These are phyloP conservation scores for Maudiozyma pseudohumilis DNA, from an alignment of 805 yeast genomes.

Conservation along the genomic window DNA sequence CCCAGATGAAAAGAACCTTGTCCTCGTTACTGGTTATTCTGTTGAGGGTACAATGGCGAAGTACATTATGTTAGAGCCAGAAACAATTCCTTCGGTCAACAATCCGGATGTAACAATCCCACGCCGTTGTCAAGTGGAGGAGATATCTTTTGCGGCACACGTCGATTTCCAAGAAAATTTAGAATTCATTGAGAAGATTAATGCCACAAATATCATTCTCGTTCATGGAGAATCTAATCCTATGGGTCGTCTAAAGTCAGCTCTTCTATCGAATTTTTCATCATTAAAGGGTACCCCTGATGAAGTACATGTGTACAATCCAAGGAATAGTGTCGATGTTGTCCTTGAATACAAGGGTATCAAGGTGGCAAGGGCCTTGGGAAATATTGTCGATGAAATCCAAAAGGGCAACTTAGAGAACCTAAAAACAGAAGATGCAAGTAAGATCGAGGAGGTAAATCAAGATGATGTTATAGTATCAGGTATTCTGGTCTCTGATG, in stretches of 20 bases:
- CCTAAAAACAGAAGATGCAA: slow-evolving; percentile 3
- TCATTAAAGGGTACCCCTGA: slow-evolving; percentile 74
- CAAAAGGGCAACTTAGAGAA: slow-evolving; percentile 27
- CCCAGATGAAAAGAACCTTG: slow-evolving; percentile 85
- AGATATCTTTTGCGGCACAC: slow-evolving; percentile 98
- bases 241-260: slow-evolving; percentile 96
- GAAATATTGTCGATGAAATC: slow-evolving; percentile 42
- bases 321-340: slow-evolving; percentile 79
- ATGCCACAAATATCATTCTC: slow-evolving; percentile 74
- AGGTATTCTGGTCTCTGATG: slow-evolving; percentile 74
- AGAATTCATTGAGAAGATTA: slow-evolving; percentile 79
- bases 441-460: slow-evolving; percentile 13
- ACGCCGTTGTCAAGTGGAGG: slow-evolving; percentile 78
- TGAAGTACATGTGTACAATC: slow-evolving; percentile 86
- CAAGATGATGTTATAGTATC: slow-evolving; percentile 40
- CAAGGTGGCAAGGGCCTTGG: slow-evolving; percentile 71
- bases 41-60: slow-evolving; percentile 99
- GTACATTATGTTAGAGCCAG: slow-evolving; percentile 76
- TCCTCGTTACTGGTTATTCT: slow-evolving; percentile 90
- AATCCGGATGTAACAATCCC: slow-evolving; percentile 81
- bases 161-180: slow-evolving; percentile 93
- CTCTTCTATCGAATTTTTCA: slow-evolving; percentile 77
- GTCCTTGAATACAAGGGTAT: slow-evolving; percentile 70
- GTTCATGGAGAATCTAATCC: slow-evolving; percentile 98
- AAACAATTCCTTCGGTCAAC: slow-evolving; percentile 72